Base-by-base conservation (phyloP, 2,329 filamentous ascomycete genomes). In the Alternaria sp. region DNA sequence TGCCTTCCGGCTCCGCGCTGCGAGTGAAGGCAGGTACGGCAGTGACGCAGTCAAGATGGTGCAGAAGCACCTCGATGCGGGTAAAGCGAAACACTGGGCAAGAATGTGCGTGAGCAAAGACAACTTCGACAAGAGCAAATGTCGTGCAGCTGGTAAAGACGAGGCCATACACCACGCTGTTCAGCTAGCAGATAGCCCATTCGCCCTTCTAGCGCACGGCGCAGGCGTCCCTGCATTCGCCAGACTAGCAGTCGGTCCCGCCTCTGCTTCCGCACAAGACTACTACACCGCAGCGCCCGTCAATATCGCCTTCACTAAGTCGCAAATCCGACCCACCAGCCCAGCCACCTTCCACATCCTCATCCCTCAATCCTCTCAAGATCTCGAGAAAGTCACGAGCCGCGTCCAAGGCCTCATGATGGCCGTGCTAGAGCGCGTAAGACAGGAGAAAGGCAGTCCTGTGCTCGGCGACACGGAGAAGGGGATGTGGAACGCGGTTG, bases 381-480 rank as follows among this genome's bases (percentile, higher is more conserved):
- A 65, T 17, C 43, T 61, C 2, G 69, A 71, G 1, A 74, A 69
- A 23, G 61, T 74, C 6, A 75, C 70, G 4, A 65, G 61, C 23
- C 59, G 68, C 12, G 67, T 76, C 3, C 76, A 76, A 17, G 76
- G 74, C 13, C 66, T 71, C 1, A 75, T 79, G 72, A 76, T 76
- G 70, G 74, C 65, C 5, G 74, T 77, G 4, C 65, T 79, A 3
- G 71, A 75, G 56, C 64, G 69, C 8, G 62, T 77, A 11, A 61
- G 69, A 7, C 62, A 68, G 26, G 68, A 71, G 30, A 72, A 74
- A 36, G 74, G 68, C 2, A 72, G 61, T 12, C 71, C 72, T 6
- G 40, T 43, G 7, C 47, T 76, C 9, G 36, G 60, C 5, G 60
- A 66, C 1, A 56, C 54, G 28, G 71, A 74, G 25, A 66, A 57